Evolutionary conservation across 208 protist genomes (phyloP), one percentile per base, ranked within the genome.

Genomic region (Leishmania amazonensis): DNA sequence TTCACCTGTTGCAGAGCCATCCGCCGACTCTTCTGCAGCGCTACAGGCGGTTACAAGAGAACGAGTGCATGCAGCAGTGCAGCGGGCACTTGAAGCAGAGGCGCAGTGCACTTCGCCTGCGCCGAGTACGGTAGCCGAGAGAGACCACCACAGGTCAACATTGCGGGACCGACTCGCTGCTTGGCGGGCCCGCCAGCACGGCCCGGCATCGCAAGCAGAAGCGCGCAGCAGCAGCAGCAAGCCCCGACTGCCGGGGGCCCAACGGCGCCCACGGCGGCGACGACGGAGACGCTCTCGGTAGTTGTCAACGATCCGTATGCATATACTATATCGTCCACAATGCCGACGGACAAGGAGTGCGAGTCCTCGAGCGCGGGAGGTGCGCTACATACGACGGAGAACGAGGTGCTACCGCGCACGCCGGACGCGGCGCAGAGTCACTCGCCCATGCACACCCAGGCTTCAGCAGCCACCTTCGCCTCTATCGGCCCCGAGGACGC

Each of bases 111-210:
- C 17, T 78, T 5, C 47, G 17, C 17, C 24, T 40, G 35, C n/a
- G 45, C 45, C 45, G 53, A 65, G 53, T 35, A n/a, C 75, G 40
- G 5, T 21, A 35, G 53, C 54, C 31, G 53, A 62, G 57, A 19
- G 13, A 19, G 42, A 51, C 17, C 19, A 35, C 11, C 80, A 51
- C 45, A 47, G 8, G 28, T 45, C 42, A 53, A 82, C 74, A 62
- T 28, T 94, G 58, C 85, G 83, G 40, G 79, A 86, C n/a, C 83
- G 87, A 45, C 75, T 94, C 40, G 90, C 90, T 35, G 75, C 86
- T 38, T 94, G 87, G 87, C 84, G 90, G 28, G 87, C 87, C 8
- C 87, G 85, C 31, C 81, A 87, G 65, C 79, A 75, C 53, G 13
- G 9, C 65, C n/a, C 47, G 9, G 73, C 2, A 62, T 40, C 35